Evolutionary conservation across 2,329 filamentous ascomycete species (phyloP).

Genomic region (Biscogniauxia mediterranea): DNA sequence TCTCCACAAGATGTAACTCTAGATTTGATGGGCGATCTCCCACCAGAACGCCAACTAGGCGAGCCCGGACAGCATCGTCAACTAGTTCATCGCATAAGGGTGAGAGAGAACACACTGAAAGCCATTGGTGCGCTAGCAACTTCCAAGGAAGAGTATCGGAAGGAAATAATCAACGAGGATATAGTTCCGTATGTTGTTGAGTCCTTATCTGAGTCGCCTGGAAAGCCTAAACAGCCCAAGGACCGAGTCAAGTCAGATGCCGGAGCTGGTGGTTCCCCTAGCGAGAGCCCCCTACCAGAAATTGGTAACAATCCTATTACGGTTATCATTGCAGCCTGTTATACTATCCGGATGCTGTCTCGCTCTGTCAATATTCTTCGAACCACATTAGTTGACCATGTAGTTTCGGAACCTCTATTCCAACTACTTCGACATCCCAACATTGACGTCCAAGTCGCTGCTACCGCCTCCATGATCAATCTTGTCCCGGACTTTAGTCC

Average conservation of each 20-base stretch:
- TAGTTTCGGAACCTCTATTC: conserved; percentile 75
- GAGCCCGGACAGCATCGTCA: conserved; percentile 57
- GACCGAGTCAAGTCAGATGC: conserved; percentile 32
- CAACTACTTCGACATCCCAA: conserved; percentile 71
- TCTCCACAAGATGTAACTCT: conserved; percentile 30
- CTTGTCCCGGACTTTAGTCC: conserved; percentile 86
- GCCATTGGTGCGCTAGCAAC: conserved; percentile 80
- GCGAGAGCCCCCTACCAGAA: conserved; percentile 37
- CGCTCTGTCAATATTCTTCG: conserved; percentile 81
- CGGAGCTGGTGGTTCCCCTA: conserved; percentile 9
- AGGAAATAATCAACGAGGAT: conserved; percentile 78
- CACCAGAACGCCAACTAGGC: conserved; percentile 52
- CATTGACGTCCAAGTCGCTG: conserved; percentile 78
- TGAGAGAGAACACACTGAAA: conserved; percentile 73
- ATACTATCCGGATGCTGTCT: conserved; percentile 75
- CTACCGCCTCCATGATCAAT: conserved; percentile 82
- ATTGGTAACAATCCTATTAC: conserved; percentile 72
- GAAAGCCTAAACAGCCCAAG: conserved; percentile 45
- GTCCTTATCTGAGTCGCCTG: conserved; percentile 62
- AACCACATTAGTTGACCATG: conserved; percentile 84
- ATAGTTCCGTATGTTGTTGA: conserved; percentile 79
- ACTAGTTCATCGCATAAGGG: conserved; percentile 67
- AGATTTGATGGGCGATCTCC: conserved; percentile 34
- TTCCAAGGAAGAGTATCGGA: conserved; percentile 80
- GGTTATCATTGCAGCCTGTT: conserved; percentile 83